A percentile compares a stretch with the other conserved stretches of the same genome.
These are phyloP conservation scores for Colletotrichum limetticola DNA, from an alignment of 2,329 filamentous ascomycete species.

Conservation along the genomic window DNA sequence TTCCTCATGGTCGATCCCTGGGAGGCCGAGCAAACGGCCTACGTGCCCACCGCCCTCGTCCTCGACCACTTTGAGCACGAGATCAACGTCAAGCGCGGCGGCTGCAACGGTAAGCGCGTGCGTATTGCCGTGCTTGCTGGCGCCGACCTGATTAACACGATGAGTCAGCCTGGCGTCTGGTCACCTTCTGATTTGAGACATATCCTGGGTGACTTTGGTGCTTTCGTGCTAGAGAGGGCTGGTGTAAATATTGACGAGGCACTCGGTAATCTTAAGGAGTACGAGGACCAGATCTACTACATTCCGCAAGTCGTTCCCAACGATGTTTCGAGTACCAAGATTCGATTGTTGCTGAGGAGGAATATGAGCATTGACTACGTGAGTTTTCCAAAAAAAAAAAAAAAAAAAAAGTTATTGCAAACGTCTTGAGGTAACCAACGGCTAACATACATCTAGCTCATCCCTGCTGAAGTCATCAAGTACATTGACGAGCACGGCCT, in stretches of 20 bases:
- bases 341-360: constrained; percentile 35
- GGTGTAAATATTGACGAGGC: constrained; percentile 92
- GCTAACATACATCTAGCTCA: constrained; percentile 67
- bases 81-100: constrained; percentile 82
- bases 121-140: constrained; percentile 86
- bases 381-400: background rate
- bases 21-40: constrained; percentile 87
- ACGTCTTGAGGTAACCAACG: background rate
- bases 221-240: constrained; percentile 87
- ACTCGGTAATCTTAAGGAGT: constrained; percentile 81
- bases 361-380: constrained; percentile 37
- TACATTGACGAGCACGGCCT: constrained; percentile 77
- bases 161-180: constrained; percentile 82
- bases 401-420: no score
- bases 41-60: constrained; percentile 89
- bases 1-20: constrained; percentile 91
- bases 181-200: constrained; percentile 85
- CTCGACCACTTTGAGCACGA: constrained; percentile 92
- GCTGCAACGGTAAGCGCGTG: constrained; percentile 76
- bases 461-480: constrained; percentile 78
- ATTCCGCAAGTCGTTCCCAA: constrained; percentile 91
- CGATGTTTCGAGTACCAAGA: constrained; percentile 64
- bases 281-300: constrained; percentile 87
- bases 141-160: constrained; percentile 78
- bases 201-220: constrained; percentile 85